Base-by-base conservation (phyloP, 345 rosid species). In the Ricinus communis region DNA sequence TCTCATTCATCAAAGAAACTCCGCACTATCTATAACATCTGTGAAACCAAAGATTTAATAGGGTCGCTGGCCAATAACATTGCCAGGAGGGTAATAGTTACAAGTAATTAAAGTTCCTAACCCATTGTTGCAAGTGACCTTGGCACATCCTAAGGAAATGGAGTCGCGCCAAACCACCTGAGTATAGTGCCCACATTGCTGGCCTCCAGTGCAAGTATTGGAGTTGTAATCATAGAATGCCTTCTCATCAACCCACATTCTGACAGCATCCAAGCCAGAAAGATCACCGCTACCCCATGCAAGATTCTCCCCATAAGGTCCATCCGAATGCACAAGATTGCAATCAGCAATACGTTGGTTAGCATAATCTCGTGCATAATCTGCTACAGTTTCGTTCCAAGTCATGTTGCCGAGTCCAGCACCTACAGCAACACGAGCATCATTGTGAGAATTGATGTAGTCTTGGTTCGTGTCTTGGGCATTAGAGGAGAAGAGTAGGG, bases 281-380 rank as follows among this genome's bases (percentile, higher is more conserved):
- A 74, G 33, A 15, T 38, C 45, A 13, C 40, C 71, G 14, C 51
- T 50, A 6, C 77, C 18, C 64, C 70, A 4, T 7, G 71, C 77
- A 1, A 74, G 15, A 18, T 74, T 74, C 68, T 74, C 68, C 4
- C 68, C 77, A 8, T 74, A 66, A 22, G 77, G 77, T 1, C 77
- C 62, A 22, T n/a, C 31, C 0, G 72, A 66, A 21, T 67, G 72
- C 19, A 13, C 61, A 14, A 58, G 59, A 5, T 5, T 25, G 36
- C 72, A 74, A 47, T 59, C 72, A 2, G 7, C 38, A 1, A 38
- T 21, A 1, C 15, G 22, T 19, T 19, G 24, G 3, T 49, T 58
- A 16, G 72, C 59, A 24, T 74, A 67, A 27, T 38, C 22, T 8
- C 4, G 61, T 24, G 77, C 77, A 19, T 49, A 59, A 19, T 45